Evolutionary conservation across 164 flowering plant species (phyloP).

Genomic region (Stephania cephalantha): DNA sequence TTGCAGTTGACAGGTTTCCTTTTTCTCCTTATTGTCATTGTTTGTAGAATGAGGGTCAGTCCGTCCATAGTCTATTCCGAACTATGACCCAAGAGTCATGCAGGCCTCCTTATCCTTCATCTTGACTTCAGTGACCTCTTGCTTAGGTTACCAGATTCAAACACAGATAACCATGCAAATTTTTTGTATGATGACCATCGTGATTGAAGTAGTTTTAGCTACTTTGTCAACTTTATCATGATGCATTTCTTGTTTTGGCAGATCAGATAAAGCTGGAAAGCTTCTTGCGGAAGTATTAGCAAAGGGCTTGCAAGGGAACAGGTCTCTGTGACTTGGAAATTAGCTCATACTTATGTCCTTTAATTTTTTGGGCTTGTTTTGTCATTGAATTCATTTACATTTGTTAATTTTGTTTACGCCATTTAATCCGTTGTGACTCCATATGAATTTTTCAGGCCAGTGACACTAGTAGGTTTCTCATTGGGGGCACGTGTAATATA

Average conservation of each 20-base stretch:
- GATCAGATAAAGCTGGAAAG: slow-evolving; percentile 94
- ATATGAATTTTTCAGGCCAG: slow-evolving; percentile 62
- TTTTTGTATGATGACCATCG: background rate
- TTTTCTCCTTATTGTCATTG: background rate
- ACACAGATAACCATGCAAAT: background rate
- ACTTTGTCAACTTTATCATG: background rate
- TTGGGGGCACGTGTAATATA: slow-evolving; percentile 94
- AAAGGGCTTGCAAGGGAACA: slow-evolving; percentile 88
- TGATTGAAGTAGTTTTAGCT: background rate
- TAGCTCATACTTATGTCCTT: slow-evolving; percentile 1
- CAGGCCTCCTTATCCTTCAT: background rate
- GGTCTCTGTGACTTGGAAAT: slow-evolving; percentile 32
- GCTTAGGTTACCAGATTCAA: background rate
- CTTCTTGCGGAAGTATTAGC: slow-evolving; percentile 82
- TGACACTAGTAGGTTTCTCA: slow-evolving; percentile 88
- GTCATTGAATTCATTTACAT: slow-evolving; percentile 1
- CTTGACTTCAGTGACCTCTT: background rate
- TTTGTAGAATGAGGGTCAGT: background rate
- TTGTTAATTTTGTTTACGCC: background rate
- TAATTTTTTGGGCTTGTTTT: background rate
- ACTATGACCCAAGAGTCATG: background rate
- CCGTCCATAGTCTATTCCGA: background rate
- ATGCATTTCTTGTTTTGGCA: slow-evolving; percentile 13
- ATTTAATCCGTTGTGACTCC: slow-evolving; percentile 9
- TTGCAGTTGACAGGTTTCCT: slow-evolving; percentile 83